Evolutionary conservation across 352 stramenopile species (phyloP), one percentile per base, ranked within the genome.

Genomic region (Elongisporangium senticosum): DNA sequence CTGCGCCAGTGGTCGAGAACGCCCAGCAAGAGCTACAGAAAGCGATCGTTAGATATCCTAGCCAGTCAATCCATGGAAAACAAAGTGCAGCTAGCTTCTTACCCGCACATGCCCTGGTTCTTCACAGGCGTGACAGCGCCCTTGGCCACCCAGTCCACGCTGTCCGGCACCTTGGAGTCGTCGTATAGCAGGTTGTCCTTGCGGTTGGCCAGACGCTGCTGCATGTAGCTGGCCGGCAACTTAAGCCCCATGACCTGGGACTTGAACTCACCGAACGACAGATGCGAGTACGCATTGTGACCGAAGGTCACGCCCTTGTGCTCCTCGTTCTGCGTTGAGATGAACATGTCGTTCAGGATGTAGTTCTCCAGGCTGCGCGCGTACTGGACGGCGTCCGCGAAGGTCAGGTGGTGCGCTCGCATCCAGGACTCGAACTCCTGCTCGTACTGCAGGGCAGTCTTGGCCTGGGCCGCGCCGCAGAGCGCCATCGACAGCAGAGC

Each of bases 1-100:
- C 94, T 0, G 96, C 88, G 22, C 97, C 98, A 7, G 97, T 99
- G 5, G 98, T 95, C 4, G 93, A 98, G 75, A 99, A 99, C 7
- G 94, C 93, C 96, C 96, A 99, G 79, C 97, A 99, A 37, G 90
- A 97, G 19, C 63, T 62, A 52, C 28, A 8, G 13, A 28, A 21
- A 37, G 5, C 5, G 2, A 49, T 22, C 7, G 14, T 53, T 33
- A 53, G 43, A n/a, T 26, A 3, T 53, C 28, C 13, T 13, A 39
- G 6, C 28, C 28, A 39, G 13, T 39, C 28, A 13, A 39, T 13
- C 28, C 28, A 39, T 39, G 28, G 28, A n/a, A 39, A 39, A 2
- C 28, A 39, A 21, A 37, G 7, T 4, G 15, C 55, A 43, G 17
- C 3, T 58, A 40, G 17, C 19, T 4, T 19, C 13, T 20, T 40